Percentiles rank a stretch among this genome's conserved stretches.
These are phyloP conservation scores for Termitomyces sp. DNA, from an alignment of 768 basidiomycete genomes.

Conservation along the genomic window DNA sequence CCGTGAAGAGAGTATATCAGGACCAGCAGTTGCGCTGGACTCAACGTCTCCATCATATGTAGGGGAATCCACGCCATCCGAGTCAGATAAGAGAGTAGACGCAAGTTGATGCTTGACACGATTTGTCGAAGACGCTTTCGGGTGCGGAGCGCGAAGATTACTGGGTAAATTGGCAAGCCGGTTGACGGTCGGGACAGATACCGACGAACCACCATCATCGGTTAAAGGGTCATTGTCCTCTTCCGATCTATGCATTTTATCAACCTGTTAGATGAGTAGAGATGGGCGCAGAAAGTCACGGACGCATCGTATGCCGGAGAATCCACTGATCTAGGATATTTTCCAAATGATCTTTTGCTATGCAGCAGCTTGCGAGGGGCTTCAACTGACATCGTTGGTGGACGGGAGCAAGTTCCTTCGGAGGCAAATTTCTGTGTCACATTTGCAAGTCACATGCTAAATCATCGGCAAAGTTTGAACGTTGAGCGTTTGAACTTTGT, in stretches of 20 bases:
- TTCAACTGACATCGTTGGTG: constrained; percentile 22
- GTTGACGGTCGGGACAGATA: constrained; percentile 36
- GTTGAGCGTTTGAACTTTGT: too few species aligned
- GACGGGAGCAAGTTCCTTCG: background rate
- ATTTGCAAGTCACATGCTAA: background rate
- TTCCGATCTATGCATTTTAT: constrained; percentile 53
- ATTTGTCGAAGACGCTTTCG: constrained; percentile 22
- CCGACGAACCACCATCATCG: constrained; percentile 59
- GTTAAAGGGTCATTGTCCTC: constrained; percentile 87
- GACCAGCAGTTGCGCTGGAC: constrained; percentile 60
- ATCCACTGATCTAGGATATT: constrained; percentile 54
- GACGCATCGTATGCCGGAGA: constrained; percentile 78
- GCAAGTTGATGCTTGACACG: constrained; percentile 50
- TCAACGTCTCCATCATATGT: constrained; percentile 92
- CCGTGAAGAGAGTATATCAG: constrained; percentile 32
- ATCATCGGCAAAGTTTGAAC: too few species aligned
- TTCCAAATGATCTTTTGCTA: constrained; percentile 67
- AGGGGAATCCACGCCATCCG: constrained; percentile 76
- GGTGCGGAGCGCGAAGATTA: constrained; percentile 24
- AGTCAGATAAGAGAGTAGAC: constrained; percentile 54
- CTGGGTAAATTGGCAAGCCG: constrained; percentile 21
- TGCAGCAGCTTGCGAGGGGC: constrained; percentile 36
- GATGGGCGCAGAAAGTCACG: constrained; percentile 1
- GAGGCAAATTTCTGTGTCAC: constrained; percentile 13
- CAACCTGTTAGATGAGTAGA: background rate